phyloP scores from a whole-genome alignment of 176 grass and related monocot species.

The Carex parvula region DNA sequence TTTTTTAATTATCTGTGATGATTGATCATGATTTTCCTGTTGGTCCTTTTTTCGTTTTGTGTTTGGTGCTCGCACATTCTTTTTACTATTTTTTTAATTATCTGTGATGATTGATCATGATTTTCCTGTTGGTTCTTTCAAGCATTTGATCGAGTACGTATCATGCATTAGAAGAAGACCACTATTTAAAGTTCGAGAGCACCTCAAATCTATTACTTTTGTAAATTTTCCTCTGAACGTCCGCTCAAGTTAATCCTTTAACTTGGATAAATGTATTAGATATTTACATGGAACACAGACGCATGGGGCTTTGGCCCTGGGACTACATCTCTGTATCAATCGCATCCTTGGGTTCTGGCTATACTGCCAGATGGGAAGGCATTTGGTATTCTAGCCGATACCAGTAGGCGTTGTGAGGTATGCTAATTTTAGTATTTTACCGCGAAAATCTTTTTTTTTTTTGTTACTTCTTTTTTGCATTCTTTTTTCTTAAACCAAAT shows the following conservation, averaged over 20 bases:
- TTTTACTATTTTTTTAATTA: no score
- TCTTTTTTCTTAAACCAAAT: not conserved
- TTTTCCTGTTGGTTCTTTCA: no score
- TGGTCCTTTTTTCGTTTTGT: no score
- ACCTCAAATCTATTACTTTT: not conserved
- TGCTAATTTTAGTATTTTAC: slow-evolving; percentile 6
- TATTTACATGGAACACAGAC: slow-evolving; percentile 97
- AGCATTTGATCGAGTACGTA: no score
- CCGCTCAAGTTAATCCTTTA: not conserved
- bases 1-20: not conserved
- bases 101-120: no score
- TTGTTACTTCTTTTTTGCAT: no score
- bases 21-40: no score
- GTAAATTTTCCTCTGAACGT: not conserved
- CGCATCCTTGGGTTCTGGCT: slow-evolving; percentile 94
- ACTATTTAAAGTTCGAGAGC: not conserved
- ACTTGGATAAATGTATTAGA: slow-evolving; percentile 28
- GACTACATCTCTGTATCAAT: slow-evolving; percentile 89
- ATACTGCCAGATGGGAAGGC: slow-evolving; percentile 72
- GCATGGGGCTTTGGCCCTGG: slow-evolving; percentile 78
- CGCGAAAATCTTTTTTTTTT: not conserved
- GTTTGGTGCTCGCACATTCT: no score
- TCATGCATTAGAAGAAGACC: not conserved
- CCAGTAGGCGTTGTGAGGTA: slow-evolving; percentile 74
- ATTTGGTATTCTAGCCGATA: slow-evolving; percentile 86